Conservation (phyloP, 257 asterid species). For the Solanum megistacrolobum region DNA sequence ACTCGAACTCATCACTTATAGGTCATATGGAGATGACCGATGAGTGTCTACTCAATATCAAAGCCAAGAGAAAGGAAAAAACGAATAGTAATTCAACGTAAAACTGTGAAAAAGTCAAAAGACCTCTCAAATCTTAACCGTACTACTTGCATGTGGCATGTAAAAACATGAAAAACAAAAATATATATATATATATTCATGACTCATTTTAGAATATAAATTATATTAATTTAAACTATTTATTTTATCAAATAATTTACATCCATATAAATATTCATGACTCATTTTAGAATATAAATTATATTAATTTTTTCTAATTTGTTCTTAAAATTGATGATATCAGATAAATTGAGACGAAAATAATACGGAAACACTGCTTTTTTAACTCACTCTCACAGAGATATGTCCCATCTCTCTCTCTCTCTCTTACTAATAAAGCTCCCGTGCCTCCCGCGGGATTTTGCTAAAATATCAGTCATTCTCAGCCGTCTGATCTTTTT, state of each 20-base stretch:
- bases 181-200: too few species aligned
- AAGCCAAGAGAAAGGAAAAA: background rate
- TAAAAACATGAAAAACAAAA: background rate
- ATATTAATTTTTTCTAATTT: too few species aligned
- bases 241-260: too few species aligned
- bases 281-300: too few species aligned
- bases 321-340: too few species aligned
- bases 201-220: too few species aligned
- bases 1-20: background rate
- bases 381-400: background rate
- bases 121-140: conserved; percentile 1
- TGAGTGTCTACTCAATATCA: background rate
- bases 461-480: conserved; percentile 3
- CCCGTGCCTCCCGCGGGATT: conserved; percentile 80
- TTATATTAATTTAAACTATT: too few species aligned
- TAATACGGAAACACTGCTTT: accelerated
- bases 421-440: conserved; percentile 2
- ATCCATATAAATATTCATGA: too few species aligned
- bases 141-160: conserved; percentile 3
- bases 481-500: conserved; percentile 16
- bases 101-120: conserved; percentile 29
- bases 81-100: background rate
- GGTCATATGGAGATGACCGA: background rate
- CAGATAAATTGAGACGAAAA: background rate
- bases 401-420: background rate